Base-by-base conservation (phyloP, 2,329 filamentous ascomycete genomes). In the Sphaerulina musiva region DNA sequence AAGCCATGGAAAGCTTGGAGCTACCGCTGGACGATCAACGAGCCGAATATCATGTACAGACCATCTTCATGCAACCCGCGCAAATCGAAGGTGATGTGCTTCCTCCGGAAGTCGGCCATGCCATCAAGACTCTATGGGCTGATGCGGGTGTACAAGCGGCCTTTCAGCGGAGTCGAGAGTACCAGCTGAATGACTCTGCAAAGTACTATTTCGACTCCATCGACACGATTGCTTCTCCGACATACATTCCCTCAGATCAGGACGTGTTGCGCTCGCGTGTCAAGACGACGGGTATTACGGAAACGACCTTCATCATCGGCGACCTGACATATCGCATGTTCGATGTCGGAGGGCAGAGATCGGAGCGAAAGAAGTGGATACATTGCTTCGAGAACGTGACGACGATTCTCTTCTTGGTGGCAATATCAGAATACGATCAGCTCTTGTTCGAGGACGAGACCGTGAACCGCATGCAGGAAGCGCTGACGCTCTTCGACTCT, bases 181-280 rank as follows among this genome's bases (percentile, higher is more conserved):
- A 95, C 78, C 90, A 96, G 74, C 78, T 96, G 65, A 95, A 96
- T 75, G 91, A 96, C 74, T 95, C 90, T 23, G 91, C 91, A 49
- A 85, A 90, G 87, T 96, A 95, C 80, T 96, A 95, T 80, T 96
- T 96, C 72, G 91, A 96, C 72, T 92, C 92, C 61, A 91, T 95
- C 68, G 84, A 88, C 54, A 89, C 91, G 63, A 95, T 96, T 66
- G 87, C 89, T 45, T 85, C 87, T 43, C 87, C 89, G 51, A 91
- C 95, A 70, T 96, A 95, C 74, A 87, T 95, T 72, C 91, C 91
- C 62, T 95, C 90, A 69, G 90, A 96, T 72, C 89, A 95, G 75
- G 92, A 96, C 71, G 89, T 96, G 29, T 85, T 96, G 55, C 86
- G 90, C 65, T 95, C 91, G 64, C 90, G 92, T 85, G 89, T 95